Base-by-base conservation (phyloP, 2,329 filamentous ascomycete genomes). In the Aspergillus pseudonomiae region DNA sequence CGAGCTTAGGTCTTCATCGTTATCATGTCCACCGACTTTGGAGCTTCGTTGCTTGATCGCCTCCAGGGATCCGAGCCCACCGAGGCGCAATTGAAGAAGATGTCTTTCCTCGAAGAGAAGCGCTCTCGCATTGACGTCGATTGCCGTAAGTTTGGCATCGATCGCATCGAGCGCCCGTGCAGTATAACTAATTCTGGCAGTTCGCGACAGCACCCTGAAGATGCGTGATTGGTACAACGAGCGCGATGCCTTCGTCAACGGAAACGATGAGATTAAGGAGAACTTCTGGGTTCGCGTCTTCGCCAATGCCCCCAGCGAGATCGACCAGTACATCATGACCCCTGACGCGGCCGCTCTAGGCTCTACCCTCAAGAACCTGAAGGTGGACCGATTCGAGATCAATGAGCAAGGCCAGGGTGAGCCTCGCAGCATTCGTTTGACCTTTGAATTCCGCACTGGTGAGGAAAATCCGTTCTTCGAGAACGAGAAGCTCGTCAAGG, bases 281-380 rank as follows among this genome's bases (percentile, higher is more conserved):
- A 88, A 92, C 82, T 99, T 98, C 87, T 98, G 95, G 95, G 85
- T 92, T n/a, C 87, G 96, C 63, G 94, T 97, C 62, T 86, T 98
- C 77, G 92, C 96, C 82, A 90, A 93, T 81, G 89, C 91, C 3
- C 93, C 94, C 2, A 85, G 86, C 54, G 93, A 97, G 67, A 86
- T 99, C 71, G 93, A 97, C 80, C 89, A 93, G 79, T 93, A 90
- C 84, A 91, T 98, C 75, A 89, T 93, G 76, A 91, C 92, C 50
- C 86, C 86, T 56, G 94, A 98, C 82, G 85, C 86, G 10, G 71
- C 70, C 4, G 81, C 95, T 65, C 86, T 98, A 63, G 85, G 89
- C 67, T 84, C 86, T 46, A 83, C 85, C 60, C 88, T 98, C 62
- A 85, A 83, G 63, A 84, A 84, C 69, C 72, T 99, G 69, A 86